A percentile compares a stretch with the other conserved stretches of the same genome.
Evolutionary conservation across 495 filamentous ascomycete genomes (phyloP).

Genomic region (Aspergillus homomorphus): DNA sequence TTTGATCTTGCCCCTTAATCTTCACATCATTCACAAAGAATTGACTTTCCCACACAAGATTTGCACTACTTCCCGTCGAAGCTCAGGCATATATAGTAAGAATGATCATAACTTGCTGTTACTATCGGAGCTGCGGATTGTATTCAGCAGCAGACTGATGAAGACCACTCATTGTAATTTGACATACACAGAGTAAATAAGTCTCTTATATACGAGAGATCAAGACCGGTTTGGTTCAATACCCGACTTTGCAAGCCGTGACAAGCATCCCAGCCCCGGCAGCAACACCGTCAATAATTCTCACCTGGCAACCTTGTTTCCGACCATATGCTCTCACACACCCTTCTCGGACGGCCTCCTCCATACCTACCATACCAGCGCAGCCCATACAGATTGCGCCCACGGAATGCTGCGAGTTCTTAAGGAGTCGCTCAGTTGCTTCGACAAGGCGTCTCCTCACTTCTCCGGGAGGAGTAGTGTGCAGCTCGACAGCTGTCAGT

Average conservation of each 20-base stretch:
- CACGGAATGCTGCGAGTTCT: slow-evolving; percentile 38
- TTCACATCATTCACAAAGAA: no score
- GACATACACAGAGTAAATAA: not conserved
- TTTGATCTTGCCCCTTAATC: no score
- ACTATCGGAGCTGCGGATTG: not conserved
- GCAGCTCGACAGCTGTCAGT: slow-evolving; percentile 75
- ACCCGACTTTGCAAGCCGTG: slow-evolving; percentile 40
- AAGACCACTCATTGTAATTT: not conserved
- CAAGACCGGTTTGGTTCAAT: slow-evolving; percentile 20
- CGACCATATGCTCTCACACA: slow-evolving; percentile 62
- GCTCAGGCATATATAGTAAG: no score
- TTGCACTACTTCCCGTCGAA: no score
- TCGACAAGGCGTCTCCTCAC: slow-evolving; percentile 64
- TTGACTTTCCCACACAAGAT: not conserved
- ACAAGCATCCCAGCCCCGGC: slow-evolving; percentile 70
- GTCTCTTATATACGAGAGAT: not conserved
- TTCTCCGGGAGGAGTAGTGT: slow-evolving; percentile 61
- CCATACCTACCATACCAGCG: slow-evolving; percentile 91
- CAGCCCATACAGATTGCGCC: slow-evolving; percentile 66
- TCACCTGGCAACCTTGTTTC: slow-evolving; percentile 55
- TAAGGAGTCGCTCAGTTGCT: slow-evolving; percentile 64
- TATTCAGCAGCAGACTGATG: not conserved
- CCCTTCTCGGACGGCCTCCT: slow-evolving; percentile 69
- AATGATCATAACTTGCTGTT: no score
- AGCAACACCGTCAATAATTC: slow-evolving; percentile 81